phyloP scores from a whole-genome alignment of 1,284 basidiomycete genomes.

The Melampsora larici-populina region DNA sequence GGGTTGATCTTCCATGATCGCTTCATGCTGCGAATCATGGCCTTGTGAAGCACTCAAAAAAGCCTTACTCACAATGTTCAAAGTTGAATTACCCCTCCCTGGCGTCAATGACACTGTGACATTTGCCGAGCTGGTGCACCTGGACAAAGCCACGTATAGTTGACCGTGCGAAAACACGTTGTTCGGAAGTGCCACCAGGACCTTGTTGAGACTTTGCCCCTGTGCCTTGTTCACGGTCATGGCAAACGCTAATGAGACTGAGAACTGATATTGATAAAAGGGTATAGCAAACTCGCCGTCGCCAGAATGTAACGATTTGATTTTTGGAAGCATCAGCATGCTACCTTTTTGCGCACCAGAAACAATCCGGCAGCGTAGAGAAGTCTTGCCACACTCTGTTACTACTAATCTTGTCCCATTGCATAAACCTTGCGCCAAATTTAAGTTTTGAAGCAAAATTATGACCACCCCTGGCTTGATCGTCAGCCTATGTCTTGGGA shows the following conservation, averaged over 20 bases:
- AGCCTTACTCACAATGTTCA: too few relatives aligned
- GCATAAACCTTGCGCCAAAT: neutral
- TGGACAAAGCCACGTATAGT: slow-evolving; percentile 7
- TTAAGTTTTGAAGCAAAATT: neutral
- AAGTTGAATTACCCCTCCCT: too few relatives aligned
- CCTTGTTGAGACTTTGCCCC: neutral
- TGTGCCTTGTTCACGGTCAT: slow-evolving; percentile 19
- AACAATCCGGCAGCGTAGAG: neutral
- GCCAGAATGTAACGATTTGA: neutral
- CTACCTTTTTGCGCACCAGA: neutral
- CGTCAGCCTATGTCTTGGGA: too few relatives aligned
- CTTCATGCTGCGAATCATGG: too few relatives aligned
- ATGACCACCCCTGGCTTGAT: too few relatives aligned
- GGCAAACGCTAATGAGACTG: neutral
- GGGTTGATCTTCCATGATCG: too few relatives aligned
- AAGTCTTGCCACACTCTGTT: neutral
- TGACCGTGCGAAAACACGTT: slow-evolving; percentile 8
- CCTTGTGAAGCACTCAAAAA: too few relatives aligned
- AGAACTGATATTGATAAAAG: slow-evolving; percentile 6
- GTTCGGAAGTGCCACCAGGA: neutral
- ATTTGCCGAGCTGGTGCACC: neutral
- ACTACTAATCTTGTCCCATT: neutral
- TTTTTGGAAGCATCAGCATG: neutral
- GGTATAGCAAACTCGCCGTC: neutral
- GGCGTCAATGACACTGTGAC: too few relatives aligned